Percentiles rank a stretch among this genome's conserved stretches.
Conservation (phyloP, 768 basidiomycete species). For the Harrya chromipes region DNA sequence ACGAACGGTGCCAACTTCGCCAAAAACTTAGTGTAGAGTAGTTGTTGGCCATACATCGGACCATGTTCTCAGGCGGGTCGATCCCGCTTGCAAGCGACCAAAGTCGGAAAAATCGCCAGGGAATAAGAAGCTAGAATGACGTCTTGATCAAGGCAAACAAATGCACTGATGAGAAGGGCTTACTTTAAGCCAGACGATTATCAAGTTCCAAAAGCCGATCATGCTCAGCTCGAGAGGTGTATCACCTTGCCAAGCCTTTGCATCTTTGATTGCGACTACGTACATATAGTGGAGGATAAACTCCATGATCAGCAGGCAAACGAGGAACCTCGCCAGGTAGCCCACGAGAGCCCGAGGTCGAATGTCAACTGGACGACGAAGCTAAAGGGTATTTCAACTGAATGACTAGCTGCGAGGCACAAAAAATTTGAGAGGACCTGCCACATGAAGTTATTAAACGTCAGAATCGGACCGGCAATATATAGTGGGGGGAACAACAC, state of each 20-base stretch:
- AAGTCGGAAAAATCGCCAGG: constrained; percentile 95
- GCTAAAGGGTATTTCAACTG: constrained; percentile 36
- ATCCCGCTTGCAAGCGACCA: constrained; percentile 89
- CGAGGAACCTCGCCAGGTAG: constrained; percentile 70
- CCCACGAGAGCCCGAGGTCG: constrained; percentile 37
- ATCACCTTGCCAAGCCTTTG: constrained; percentile 75
- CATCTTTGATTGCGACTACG: constrained; percentile 93
- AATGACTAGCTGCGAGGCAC: neutral
- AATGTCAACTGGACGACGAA: constrained; percentile 55
- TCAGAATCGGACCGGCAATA: constrained; percentile 93
- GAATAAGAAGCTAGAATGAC: constrained; percentile 69
- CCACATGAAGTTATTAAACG: constrained; percentile 94
- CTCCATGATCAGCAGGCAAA: constrained; percentile 83
- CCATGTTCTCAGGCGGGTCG: constrained; percentile 97
- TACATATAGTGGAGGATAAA: constrained; percentile 92
- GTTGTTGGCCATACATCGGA: constrained; percentile 97
- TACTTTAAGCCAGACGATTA: constrained; percentile 96
- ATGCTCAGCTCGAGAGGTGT: constrained; percentile 80
- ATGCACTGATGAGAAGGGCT: constrained; percentile 7
- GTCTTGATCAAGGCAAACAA: neutral
- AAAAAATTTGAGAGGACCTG: constrained; percentile 54
- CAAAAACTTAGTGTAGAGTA: constrained; percentile 93
- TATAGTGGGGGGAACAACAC: constrained; percentile 92
- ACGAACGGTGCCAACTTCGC: constrained; percentile 95
- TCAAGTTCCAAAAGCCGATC: constrained; percentile 97